Percentiles rank a stretch among this genome's conserved stretches.
phyloP scores from a whole-genome alignment of 176 grass and related monocot genomes.

The Dactylis glomerata region DNA sequence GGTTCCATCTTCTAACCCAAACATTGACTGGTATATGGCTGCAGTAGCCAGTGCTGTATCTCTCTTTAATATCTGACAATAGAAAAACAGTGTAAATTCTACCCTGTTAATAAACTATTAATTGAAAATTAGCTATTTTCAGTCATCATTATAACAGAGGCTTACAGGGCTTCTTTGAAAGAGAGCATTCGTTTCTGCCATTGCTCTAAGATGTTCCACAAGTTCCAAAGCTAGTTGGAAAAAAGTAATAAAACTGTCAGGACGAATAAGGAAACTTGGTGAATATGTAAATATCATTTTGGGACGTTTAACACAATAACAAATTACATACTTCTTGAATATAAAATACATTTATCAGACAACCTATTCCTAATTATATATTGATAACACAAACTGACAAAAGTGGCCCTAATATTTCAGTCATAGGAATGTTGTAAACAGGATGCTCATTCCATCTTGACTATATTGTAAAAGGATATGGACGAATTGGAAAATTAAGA shows the following conservation, averaged over 20 bases:
- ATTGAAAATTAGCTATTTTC: neutral
- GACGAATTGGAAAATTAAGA: neutral
- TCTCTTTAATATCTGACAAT: constrained; percentile 71
- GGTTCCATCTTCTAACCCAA: constrained; percentile 90
- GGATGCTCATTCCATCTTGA: constrained; percentile 13
- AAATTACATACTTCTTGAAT: neutral
- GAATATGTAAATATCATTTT: neutral
- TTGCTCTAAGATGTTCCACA: constrained; percentile 91
- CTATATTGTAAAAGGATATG: neutral
- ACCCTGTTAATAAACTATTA: neutral
- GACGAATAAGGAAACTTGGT: neutral
- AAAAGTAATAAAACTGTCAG: constrained; percentile 17
- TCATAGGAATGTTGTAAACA: constrained; percentile 2
- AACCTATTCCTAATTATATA: neutral
- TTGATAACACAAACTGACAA: neutral
- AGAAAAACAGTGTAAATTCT: constrained; percentile 18
- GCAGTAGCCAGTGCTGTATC: constrained; percentile 84
- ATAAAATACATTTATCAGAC: neutral
- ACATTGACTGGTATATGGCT: constrained; percentile 97
- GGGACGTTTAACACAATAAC: neutral
- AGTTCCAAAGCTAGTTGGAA: constrained; percentile 74
- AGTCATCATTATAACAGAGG: neutral
- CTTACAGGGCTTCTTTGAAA: constrained; percentile 77
- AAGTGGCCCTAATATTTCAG: constrained; percentile 11
- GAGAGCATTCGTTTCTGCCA: constrained; percentile 93